Evolutionary conservation across 805 yeast genomes (phyloP).

Genomic region (Spencermartinsiella europaea): DNA sequence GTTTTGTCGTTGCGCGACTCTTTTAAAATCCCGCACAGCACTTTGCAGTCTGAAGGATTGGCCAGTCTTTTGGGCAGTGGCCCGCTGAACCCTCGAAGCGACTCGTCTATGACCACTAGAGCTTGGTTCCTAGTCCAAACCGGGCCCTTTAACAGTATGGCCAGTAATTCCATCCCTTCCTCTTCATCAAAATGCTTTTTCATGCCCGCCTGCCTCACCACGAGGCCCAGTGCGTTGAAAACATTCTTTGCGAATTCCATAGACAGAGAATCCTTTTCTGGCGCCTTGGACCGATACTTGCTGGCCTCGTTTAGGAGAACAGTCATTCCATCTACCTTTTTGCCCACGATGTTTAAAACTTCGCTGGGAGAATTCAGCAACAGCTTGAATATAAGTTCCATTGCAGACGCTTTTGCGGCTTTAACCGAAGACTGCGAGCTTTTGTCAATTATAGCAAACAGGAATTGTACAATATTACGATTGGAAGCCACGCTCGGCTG

Average conservation of each 20-base stretch:
- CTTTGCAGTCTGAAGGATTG: neutral
- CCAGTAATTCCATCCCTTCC: constrained; percentile 22
- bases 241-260: constrained; percentile 14
- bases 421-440: neutral
- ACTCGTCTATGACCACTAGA: constrained; percentile 9
- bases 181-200: constrained; percentile 11
- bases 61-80: neutral
- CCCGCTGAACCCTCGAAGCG: neutral
- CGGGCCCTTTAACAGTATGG: constrained; percentile 12
- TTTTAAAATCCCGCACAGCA: neutral
- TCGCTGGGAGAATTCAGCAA: neutral
- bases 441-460: neutral
- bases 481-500: neutral
- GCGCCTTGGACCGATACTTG: constrained; percentile 5
- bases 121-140: constrained; percentile 8
- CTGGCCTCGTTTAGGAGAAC: constrained; percentile 9
- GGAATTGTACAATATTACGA: neutral
- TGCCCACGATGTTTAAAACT: neutral
- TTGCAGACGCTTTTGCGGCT: neutral
- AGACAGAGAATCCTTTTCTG: constrained; percentile 9
- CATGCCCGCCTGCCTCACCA: neutral
- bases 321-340: constrained; percentile 2
- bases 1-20: neutral
- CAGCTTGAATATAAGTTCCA: neutral
- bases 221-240: constrained; percentile 5